These are phyloP conservation scores for Rossbeevera mucosa DNA, from an alignment of 768 basidiomycete species.

Conservation along the genomic window DNA sequence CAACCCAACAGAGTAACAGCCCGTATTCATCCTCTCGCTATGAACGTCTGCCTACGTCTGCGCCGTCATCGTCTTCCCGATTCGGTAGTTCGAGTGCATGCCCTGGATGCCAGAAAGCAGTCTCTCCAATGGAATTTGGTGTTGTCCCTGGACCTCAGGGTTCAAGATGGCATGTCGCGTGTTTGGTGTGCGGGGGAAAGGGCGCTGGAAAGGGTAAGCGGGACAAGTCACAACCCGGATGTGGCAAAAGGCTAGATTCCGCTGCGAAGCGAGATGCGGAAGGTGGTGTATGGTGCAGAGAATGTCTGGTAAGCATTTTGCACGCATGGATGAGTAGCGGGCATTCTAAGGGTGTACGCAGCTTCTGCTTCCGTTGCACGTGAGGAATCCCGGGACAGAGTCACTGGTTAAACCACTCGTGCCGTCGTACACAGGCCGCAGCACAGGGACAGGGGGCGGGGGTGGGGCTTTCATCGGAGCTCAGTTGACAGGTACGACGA, in stretches of 20 bases:
- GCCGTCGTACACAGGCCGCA: conserved; percentile 42
- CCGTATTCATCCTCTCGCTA: conserved; percentile 30
- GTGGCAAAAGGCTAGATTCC: conserved; percentile 79
- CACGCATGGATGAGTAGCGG: neutral
- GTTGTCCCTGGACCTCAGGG: conserved; percentile 84
- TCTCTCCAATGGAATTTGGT: conserved; percentile 80
- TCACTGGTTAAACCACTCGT: conserved; percentile 50
- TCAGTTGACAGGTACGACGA: conserved; percentile 69
- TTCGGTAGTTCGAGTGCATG: conserved; percentile 47
- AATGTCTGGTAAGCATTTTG: conserved; percentile 60
- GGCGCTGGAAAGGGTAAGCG: conserved; percentile 38
- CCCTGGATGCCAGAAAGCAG: conserved; percentile 68
- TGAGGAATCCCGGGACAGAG: conserved; percentile 45
- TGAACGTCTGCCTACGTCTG: conserved; percentile 20
- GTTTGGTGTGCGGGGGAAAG: conserved; percentile 79
- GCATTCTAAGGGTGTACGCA: conserved; percentile 26
- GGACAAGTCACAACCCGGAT: conserved; percentile 63
- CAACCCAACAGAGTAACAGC: conserved; percentile 10
- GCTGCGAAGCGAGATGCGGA: conserved; percentile 70
- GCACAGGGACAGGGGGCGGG: conserved; percentile 20
- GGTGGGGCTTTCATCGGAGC: conserved; percentile 35
- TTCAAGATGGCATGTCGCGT: conserved; percentile 72
- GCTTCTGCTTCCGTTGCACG: conserved; percentile 51
- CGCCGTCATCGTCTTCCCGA: conserved; percentile 24
- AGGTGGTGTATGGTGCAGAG: conserved; percentile 77